Conservation (phyloP, 768 basidiomycete species). For the Boletus bicolor region DNA sequence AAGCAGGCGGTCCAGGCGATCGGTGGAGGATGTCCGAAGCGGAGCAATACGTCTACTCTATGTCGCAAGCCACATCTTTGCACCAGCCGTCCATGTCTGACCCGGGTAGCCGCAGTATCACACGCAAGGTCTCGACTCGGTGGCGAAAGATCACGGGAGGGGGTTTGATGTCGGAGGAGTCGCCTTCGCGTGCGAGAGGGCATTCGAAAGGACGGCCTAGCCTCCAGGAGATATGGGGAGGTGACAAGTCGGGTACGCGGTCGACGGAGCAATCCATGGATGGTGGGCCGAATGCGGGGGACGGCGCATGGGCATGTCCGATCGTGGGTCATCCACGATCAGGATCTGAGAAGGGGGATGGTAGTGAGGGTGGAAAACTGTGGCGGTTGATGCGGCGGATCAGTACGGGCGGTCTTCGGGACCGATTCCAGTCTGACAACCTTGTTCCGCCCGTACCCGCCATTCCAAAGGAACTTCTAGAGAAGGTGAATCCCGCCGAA, state of each 20-base stretch:
- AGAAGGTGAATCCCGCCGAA: slow-evolving; percentile 5
- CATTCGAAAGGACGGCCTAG: slow-evolving; percentile 29
- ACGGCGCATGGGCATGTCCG: slow-evolving; percentile 12
- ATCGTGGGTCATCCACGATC: slow-evolving; percentile 8
- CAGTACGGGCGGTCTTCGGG: slow-evolving; percentile 60
- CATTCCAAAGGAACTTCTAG: slow-evolving; percentile 45
- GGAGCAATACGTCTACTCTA: background rate
- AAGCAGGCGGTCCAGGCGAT: slow-evolving; percentile 44
- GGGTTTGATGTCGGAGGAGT: slow-evolving; percentile 20
- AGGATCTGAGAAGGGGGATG: slow-evolving; percentile 13
- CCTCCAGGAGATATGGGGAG: slow-evolving; percentile 32
- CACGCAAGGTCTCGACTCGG: slow-evolving; percentile 36
- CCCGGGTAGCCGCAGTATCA: slow-evolving; percentile 22
- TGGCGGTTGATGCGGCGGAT: slow-evolving; percentile 73
- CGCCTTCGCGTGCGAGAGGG: slow-evolving; percentile 14
- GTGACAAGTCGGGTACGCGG: slow-evolving; percentile 7
- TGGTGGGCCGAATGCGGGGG: slow-evolving; percentile 7
- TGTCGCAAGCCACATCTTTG: background rate
- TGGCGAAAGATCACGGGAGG: slow-evolving; percentile 29
- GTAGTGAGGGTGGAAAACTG: slow-evolving; percentile 41
- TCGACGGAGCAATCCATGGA: slow-evolving; percentile 20
- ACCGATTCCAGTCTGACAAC: slow-evolving; percentile 35
- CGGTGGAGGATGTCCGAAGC: slow-evolving; percentile 9
- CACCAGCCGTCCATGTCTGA: slow-evolving; percentile 12
- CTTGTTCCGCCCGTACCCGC: slow-evolving; percentile 58